Evolutionary conservation across 2,329 filamentous ascomycete species (phyloP), one percentile per base, ranked within the genome.

Genomic region (Hypomyces perniciosus): DNA sequence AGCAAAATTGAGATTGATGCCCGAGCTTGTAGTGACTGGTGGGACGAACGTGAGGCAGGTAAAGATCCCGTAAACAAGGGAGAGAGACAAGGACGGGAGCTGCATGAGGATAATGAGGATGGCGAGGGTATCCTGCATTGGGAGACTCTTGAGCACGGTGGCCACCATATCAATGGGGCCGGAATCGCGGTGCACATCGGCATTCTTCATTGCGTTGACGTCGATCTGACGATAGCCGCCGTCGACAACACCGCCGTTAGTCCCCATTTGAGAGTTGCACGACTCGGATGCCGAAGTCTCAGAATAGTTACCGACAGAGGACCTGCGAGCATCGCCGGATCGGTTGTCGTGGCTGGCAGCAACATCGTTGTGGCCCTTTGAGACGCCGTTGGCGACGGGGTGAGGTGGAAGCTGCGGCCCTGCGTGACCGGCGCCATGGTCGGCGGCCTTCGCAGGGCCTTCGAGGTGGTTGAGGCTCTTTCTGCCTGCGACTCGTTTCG

Each of bases 71-170:
- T 96, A 95, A 62, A 96, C 89, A 67, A 90, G 78, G 57, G 90
- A 92, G 62, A 96, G 79, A 52, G 92, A 84, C 62, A 92, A 85
- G 26, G 91, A 89, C 30, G 92, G 91, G 8, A 96, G 83, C 66
- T 95, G 91, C 70, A 96, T 87, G 59, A 97, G 81, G 62, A 96
- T 88, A 71, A 96, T 96, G 68, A 97, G 83, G 63, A 97, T 96
- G 66, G 92, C 90, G 71, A 96, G 89, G 54, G 92, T 96, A 72
- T 97, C 92, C 72, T 90, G 88, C 65, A 96, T 83, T 48, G 92
- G 92, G 62, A 91, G 92, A 47, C 90, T 90, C 62, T 84, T 84
- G 66, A 97, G 81, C 61, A 97, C 92, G 50, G 90, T 96, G 59
- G 88, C 81, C 56, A 87, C 86, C 57, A 95, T 77, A 61, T 88